Conservation (phyloP, 2,329 filamentous ascomycete genomes). For the Penicillium sp. region DNA sequence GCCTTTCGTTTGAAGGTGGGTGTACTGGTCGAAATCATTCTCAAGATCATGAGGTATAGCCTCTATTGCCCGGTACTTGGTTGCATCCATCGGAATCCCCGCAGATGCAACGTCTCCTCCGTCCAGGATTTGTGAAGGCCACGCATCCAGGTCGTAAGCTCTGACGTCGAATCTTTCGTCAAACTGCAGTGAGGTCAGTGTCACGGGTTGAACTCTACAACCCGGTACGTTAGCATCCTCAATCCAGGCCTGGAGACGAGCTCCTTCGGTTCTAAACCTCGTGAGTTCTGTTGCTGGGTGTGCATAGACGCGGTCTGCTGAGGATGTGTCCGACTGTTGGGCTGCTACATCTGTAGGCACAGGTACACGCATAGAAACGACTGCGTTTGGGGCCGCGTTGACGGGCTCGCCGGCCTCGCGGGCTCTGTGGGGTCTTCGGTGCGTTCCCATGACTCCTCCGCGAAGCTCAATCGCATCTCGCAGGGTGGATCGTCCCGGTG, state of each 20-base stretch:
- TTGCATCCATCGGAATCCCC: not conserved
- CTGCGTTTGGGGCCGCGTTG: too few relatives aligned
- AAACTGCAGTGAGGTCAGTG: not conserved
- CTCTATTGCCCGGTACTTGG: not conserved
- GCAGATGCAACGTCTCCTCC: not conserved
- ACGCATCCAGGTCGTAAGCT: not conserved
- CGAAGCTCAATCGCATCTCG: too few relatives aligned
- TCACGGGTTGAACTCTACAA: not conserved
- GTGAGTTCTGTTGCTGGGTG: too few relatives aligned
- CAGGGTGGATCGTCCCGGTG: too few relatives aligned
- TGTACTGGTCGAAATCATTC: not conserved
- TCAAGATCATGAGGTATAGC: not conserved
- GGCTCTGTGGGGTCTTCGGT: too few relatives aligned
- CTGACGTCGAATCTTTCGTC: not conserved
- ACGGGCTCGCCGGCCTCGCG: too few relatives aligned
- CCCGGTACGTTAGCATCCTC: not conserved
- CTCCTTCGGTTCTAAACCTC: not conserved
- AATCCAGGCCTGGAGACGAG: constrained; percentile 1
- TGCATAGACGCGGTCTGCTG: too few relatives aligned
- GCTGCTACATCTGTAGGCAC: too few relatives aligned
- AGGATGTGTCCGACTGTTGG: too few relatives aligned
- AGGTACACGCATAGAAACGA: too few relatives aligned
- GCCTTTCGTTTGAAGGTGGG: not conserved
- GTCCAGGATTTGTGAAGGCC: not conserved
- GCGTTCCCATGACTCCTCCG: too few relatives aligned